phyloP scores from a whole-genome alignment of 805 yeast genomes.

The Spathaspora sp. region DNA sequence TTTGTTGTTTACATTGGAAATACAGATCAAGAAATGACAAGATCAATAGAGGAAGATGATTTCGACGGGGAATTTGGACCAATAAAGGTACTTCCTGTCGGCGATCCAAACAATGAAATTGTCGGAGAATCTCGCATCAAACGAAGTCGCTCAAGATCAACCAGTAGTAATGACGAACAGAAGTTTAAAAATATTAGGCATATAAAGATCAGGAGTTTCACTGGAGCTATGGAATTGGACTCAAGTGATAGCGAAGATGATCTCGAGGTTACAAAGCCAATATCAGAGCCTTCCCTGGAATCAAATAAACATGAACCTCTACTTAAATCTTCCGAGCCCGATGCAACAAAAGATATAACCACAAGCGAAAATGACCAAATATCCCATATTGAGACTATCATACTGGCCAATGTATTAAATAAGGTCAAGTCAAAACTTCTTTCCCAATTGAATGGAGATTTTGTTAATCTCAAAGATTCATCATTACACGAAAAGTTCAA shows the following conservation, averaged over 20 bases:
- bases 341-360: not conserved
- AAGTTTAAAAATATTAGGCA: not conserved
- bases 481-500: conserved; percentile 26
- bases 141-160: not conserved
- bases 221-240: not conserved
- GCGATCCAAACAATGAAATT: conserved; percentile 11
- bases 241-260: too few species aligned
- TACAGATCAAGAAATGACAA: not conserved
- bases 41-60: conserved; percentile 13
- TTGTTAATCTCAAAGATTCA: conserved; percentile 15
- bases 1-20: not conserved
- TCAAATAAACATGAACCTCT: not conserved
- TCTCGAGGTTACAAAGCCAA: not conserved
- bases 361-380: not conserved
- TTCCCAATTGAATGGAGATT: conserved; percentile 18
- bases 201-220: not conserved
- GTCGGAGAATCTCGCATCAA: not conserved
- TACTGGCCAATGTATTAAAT: conserved; percentile 9
- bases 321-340: not conserved
- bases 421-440: conserved; percentile 14
- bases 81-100: conserved; percentile 18
- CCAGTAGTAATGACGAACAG: not conserved
- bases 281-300: not conserved
- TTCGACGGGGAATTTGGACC: conserved; percentile 29
- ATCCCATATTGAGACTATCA: too few species aligned